Base-by-base conservation (phyloP, 371 early-diverging fungal genomes). In the Syncephalastrum racemosum region DNA sequence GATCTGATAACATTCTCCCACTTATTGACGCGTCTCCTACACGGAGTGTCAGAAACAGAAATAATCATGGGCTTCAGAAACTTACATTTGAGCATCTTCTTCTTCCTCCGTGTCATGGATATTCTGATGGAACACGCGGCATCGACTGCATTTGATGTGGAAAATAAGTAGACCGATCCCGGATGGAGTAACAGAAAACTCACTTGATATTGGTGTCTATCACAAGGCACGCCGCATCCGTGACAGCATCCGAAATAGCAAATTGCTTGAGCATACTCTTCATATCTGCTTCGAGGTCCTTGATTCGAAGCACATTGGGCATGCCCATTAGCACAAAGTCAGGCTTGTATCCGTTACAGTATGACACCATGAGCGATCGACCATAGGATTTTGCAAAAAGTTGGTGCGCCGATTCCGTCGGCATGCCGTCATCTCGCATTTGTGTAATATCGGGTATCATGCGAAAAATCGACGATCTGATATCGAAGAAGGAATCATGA, bases 291-390 rank as follows among this genome's bases (percentile, higher is more conserved):
- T 82, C 83, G 50, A 86, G 62, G 5, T 73, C 65, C 25, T 80
- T 67, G 36, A 77, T 66, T 48, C 78, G 76, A 15, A 79, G 70
- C 46, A 68, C 68, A 25, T 70, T 73, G 12, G 85, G 84, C 4
- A 84, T 67, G 6, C 87, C 87, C 76, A 83, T 77, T 27, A 86
- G 54, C 4, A 82, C 84, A 63, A 84, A 84, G 48, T 83, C 85
- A 3, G 87, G 73, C 63, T 81, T 79, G 54, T 83, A 86, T 1
- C 66, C 67, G 14, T 79, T 75, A 53, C 79, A 79, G 41, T 80
- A 84, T 8, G 79, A 71, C 23, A 71, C 84, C 85, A 86, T 81
- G 44, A 86, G 60, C 8, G 87, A 86, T 45, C 87, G 75, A 7
- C 85, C 87, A 53, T 83, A 86, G 7, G 84, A 84, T 62, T 84